These are phyloP conservation scores for Cercospora canescens DNA, from an alignment of 2,329 filamentous ascomycete species.

Conservation along the genomic window DNA sequence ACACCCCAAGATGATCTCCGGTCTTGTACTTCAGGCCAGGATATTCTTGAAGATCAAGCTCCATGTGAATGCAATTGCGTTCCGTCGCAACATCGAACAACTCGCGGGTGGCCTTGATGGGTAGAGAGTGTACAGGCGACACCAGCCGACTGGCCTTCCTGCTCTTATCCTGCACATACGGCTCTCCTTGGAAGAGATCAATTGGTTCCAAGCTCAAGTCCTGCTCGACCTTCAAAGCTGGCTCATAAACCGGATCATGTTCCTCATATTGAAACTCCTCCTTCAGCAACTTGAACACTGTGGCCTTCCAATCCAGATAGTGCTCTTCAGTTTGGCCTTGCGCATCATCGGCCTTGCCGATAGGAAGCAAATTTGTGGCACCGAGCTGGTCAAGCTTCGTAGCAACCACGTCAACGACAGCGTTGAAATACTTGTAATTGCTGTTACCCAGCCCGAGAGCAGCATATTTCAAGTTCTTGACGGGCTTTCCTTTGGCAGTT, in stretches of 20 bases:
- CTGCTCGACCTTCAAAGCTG: constrained; percentile 33
- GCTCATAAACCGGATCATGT: constrained; percentile 37
- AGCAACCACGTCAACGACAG: constrained; percentile 41
- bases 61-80: constrained; percentile 45
- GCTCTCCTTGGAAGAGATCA: constrained; percentile 34
- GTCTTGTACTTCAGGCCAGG: constrained; percentile 45
- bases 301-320: constrained; percentile 46
- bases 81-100: constrained; percentile 37
- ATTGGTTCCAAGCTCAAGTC: constrained; percentile 28
- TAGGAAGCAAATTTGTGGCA: constrained; percentile 35
- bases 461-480: constrained; percentile 38
- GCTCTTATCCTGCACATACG: constrained; percentile 18
- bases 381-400: constrained; percentile 36
- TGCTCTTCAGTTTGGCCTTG: constrained; percentile 46
- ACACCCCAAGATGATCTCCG: constrained; percentile 45
- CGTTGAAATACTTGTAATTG: constrained; percentile 51
- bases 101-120: constrained; percentile 36
- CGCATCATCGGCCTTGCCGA: constrained; percentile 44
- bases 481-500: constrained; percentile 19
- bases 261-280: constrained; percentile 36
- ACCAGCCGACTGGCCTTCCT: constrained; percentile 29
- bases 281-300: constrained; percentile 36
- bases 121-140: constrained; percentile 36
- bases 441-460: constrained; percentile 49
- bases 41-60: constrained; percentile 40